A percentile compares a stretch with the other conserved stretches of the same genome.
These are phyloP conservation scores for Pyricularia pennisetigena DNA, from an alignment of 2,329 filamentous ascomycete species.

Conservation along the genomic window DNA sequence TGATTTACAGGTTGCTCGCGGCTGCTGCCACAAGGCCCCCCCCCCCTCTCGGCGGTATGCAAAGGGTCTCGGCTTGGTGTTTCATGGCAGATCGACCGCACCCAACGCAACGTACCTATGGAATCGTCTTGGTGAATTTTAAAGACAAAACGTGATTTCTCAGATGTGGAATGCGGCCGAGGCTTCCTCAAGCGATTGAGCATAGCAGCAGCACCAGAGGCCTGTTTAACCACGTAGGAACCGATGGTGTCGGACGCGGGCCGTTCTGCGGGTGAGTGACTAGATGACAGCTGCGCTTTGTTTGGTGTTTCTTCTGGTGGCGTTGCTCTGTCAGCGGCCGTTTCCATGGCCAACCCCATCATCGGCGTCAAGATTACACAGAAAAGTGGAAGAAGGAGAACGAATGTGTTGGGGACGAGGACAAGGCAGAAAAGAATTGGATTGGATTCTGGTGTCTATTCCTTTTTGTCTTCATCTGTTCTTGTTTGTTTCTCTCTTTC, in stretches of 20 bases:
- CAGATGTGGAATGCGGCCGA: slow-evolving; percentile 13
- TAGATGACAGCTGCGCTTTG: not conserved
- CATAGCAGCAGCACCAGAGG: slow-evolving; percentile 10
- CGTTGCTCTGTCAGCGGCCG: not conserved
- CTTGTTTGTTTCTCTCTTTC: not conserved
- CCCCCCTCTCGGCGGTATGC: not conserved
- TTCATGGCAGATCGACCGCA: slow-evolving; percentile 1
- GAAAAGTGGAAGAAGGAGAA: not conserved
- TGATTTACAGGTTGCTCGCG: not conserved
- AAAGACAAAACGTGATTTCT: slow-evolving; percentile 11
- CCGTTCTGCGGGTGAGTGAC: not conserved
- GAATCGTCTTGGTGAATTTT: slow-evolving; percentile 15
- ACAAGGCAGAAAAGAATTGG: not conserved
- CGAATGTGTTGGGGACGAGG: not conserved
- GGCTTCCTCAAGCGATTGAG: slow-evolving; percentile 16
- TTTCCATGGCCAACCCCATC: not conserved
- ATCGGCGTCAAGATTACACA: not conserved
- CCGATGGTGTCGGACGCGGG: not conserved
- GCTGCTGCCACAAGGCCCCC: not conserved
- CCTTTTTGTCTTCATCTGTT: not conserved
- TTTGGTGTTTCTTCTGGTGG: not conserved
- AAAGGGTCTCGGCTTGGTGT: slow-evolving; percentile 7
- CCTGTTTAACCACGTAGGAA: not conserved
- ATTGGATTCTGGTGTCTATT: not conserved
- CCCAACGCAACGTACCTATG: not conserved